A percentile compares a stretch with the other conserved stretches of the same genome.
Evolutionary conservation across 768 basidiomycete genomes (phyloP).

Genomic region (Lactifluus subvellereus): DNA sequence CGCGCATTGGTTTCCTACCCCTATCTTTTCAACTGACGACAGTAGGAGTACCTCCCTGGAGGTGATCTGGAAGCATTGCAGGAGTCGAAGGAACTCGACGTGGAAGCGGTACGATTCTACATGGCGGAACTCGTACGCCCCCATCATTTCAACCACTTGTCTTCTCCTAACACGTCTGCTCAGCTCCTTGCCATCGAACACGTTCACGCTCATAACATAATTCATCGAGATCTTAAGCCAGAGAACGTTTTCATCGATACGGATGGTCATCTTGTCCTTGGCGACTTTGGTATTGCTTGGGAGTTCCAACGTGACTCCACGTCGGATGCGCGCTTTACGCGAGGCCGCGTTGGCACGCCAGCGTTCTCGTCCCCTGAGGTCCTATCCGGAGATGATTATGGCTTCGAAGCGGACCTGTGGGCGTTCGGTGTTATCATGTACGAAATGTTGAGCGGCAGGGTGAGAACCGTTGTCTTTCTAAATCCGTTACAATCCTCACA

Average conservation of each 20-base stretch:
- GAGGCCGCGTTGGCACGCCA: slow-evolving; percentile 14
- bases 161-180: not conserved
- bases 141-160: not conserved
- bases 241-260: slow-evolving; percentile 89
- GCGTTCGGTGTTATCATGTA: slow-evolving; percentile 21
- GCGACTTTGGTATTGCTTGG: slow-evolving; percentile 95
- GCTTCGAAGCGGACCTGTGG: slow-evolving; percentile 23
- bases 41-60: slow-evolving; percentile 19
- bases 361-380: slow-evolving; percentile 21
- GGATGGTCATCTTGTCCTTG: slow-evolving; percentile 83
- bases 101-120: slow-evolving; percentile 14
- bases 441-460: slow-evolving; percentile 13
- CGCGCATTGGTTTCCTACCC: not conserved
- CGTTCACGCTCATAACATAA: slow-evolving; percentile 94
- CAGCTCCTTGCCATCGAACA: slow-evolving; percentile 22
- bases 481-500: not conserved
- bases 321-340: slow-evolving; percentile 28
- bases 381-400: slow-evolving; percentile 1
- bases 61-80: slow-evolving; percentile 3
- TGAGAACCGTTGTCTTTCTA: not conserved
- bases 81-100: not conserved
- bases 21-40: not conserved
- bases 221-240: slow-evolving; percentile 99
- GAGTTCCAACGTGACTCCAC: slow-evolving; percentile 78
- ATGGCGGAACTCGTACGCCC: slow-evolving; percentile 20